phyloP scores from a whole-genome alignment of 345 rosid genomes.

The Mallotus nudiflorus region DNA sequence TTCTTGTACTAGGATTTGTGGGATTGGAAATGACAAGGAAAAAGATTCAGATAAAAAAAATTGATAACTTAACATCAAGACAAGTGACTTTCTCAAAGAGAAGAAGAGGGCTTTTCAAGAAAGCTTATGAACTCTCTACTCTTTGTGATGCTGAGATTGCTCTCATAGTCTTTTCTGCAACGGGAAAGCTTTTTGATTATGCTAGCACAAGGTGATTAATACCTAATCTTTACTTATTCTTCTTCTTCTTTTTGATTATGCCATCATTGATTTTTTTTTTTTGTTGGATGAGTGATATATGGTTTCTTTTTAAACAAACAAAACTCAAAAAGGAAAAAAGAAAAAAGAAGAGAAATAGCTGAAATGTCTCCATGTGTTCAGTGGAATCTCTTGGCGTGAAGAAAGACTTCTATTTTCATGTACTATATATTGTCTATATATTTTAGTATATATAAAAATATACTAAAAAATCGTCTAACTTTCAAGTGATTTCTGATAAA shows the following conservation, averaged over 20 bases:
- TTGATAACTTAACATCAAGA: conserved; percentile 41
- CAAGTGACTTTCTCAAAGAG: conserved; percentile 54
- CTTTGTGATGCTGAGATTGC: conserved; percentile 50
- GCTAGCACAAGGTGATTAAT: conserved; percentile 43
- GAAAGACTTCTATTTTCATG: background rate
- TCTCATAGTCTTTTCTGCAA: conserved; percentile 34
- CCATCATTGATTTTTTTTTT: background rate
- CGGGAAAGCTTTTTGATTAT: conserved; percentile 44
- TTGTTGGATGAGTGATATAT: background rate
- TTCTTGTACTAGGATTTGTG: no score
- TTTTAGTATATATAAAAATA: no score
- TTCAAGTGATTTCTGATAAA: no score
- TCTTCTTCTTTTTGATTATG: background rate
- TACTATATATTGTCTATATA: background rate
- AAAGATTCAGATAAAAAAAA: conserved; percentile 50
- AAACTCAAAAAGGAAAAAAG: conserved; percentile 13
- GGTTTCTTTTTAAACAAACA: conserved; percentile 2
- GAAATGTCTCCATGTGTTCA: background rate
- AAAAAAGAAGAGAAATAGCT: conserved; percentile 8
- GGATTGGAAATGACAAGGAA: conserved; percentile 44
- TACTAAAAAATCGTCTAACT: no score
- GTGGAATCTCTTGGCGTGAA: background rate
- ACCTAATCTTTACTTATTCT: background rate
- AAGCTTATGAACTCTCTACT: conserved; percentile 46
- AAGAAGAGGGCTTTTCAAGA: conserved; percentile 47